A percentile compares a stretch with the other conserved stretches of the same genome.
Conservation (phyloP, 257 asterid genomes). For the Fraxinus cuspidata region DNA sequence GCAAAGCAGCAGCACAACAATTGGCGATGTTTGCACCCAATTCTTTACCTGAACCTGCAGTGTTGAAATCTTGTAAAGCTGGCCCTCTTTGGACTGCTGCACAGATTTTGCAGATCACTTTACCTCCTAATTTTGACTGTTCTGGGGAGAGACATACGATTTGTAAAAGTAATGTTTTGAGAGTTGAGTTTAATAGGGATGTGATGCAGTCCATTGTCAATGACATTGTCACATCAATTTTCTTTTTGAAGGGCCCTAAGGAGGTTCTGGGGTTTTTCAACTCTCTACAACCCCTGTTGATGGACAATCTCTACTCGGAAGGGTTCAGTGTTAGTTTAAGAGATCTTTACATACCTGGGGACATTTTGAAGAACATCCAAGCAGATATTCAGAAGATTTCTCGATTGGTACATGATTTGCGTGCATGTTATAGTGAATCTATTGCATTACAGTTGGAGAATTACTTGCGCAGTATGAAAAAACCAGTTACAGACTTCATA, state of each 20-base stretch:
- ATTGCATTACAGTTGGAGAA: slow-evolving; percentile 62
- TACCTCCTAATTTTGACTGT: slow-evolving; percentile 67
- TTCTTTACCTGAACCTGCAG: slow-evolving; percentile 56
- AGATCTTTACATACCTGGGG: slow-evolving; percentile 64
- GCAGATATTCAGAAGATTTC: slow-evolving; percentile 50
- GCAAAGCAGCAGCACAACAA: slow-evolving; percentile 65
- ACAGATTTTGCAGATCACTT: slow-evolving; percentile 70
- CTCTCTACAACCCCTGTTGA: slow-evolving; percentile 73
- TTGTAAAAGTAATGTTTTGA: slow-evolving; percentile 55
- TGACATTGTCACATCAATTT: slow-evolving; percentile 75
- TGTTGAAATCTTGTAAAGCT: slow-evolving; percentile 46
- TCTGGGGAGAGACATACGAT: slow-evolving; percentile 68
- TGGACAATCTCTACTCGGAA: slow-evolving; percentile 70
- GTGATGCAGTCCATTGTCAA: slow-evolving; percentile 56
- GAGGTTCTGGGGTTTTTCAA: slow-evolving; percentile 76
- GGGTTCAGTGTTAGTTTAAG: slow-evolving; percentile 83
- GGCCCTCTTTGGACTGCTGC: slow-evolving; percentile 84
- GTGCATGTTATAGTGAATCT: slow-evolving; percentile 55
- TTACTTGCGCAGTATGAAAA: slow-evolving; percentile 57
- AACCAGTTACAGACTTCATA: slow-evolving; percentile 59
- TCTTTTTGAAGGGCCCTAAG: slow-evolving; percentile 81
- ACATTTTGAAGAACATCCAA: slow-evolving; percentile 49
- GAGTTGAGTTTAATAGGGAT: slow-evolving; percentile 60
- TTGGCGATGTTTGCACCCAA: slow-evolving; percentile 74
- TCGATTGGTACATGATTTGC: slow-evolving; percentile 51